Percentiles rank a stretch among this genome's conserved stretches.
phyloP scores from a whole-genome alignment of 805 yeast species.

The Ogataea minuta region DNA sequence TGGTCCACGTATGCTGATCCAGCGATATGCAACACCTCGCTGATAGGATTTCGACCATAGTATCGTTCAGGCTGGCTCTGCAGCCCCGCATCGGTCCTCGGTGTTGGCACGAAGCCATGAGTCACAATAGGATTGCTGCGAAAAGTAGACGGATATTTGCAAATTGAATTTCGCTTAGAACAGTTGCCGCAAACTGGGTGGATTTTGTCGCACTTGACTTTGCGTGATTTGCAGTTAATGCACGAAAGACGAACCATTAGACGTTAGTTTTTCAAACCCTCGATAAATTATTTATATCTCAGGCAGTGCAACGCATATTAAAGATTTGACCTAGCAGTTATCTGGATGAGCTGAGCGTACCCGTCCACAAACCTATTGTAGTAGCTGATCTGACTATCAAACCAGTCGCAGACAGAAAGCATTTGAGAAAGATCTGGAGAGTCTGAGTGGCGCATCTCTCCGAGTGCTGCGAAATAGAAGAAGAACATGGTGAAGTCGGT shows the following conservation, averaged over 20 bases:
- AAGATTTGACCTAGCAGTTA: too few relatives aligned
- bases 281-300: background rate
- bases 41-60: slow-evolving; percentile 3
- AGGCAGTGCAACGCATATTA: slow-evolving; percentile 9
- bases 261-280: background rate
- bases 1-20: background rate
- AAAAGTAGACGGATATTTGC: slow-evolving; percentile 11
- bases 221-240: slow-evolving; percentile 9
- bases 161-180: slow-evolving; percentile 1
- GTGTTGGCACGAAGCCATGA: background rate
- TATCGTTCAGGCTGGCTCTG: background rate
- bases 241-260: slow-evolving; percentile 12
- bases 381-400: slow-evolving; percentile 3
- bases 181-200: slow-evolving; percentile 11
- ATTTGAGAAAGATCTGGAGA: slow-evolving; percentile 4
- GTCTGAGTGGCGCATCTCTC: slow-evolving; percentile 7
- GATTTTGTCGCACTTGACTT: slow-evolving; percentile 11
- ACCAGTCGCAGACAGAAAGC: slow-evolving; percentile 7
- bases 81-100: too few relatives aligned
- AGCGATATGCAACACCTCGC: background rate
- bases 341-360: slow-evolving; percentile 9
- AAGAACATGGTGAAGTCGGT: slow-evolving; percentile 15
- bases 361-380: slow-evolving; percentile 12
- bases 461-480: slow-evolving; percentile 13
- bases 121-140: slow-evolving; percentile 6